Evolutionary conservation across 140 eudicot species (phyloP), one percentile per base, ranked within the genome.

Genomic region (Ambrosia hybrid): DNA sequence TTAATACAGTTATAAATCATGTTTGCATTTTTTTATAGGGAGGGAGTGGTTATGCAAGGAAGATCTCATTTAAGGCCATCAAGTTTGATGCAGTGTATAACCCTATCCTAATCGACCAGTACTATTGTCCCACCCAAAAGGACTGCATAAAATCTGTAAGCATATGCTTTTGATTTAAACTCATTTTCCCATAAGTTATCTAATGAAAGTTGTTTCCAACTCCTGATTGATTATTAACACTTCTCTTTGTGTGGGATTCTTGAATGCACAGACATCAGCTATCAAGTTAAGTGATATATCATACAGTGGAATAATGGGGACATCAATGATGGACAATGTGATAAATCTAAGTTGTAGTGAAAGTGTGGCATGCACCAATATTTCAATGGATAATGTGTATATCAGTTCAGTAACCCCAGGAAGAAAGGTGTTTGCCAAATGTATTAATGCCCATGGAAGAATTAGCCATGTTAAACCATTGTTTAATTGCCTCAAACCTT

Each of bases 101-200:
- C 53, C 93, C 96, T 0, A 80, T 89, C 56, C 62, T 82, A 51
- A 89, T 89, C 33, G 96, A 89, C 59, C 93, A 89, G 76, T 86
- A 71, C 77, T 89, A 86, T 8, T 86, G 93, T 71, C 93, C 90
- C 11, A 78, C 64, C 34, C 71, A 3, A 38, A 73, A 51, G 11
- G 52, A 73, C 59, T 84, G 90, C 83, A 49, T 51, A 75, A 78
- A 65, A 71, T 34, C 68, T 11, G 96, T 82, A 80, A 83, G 88
- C 60, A 65, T n/a, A 38, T 9, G 55, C 67, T 53, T 26, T n/a
- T 7, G 33, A 41, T 5, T 75, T 56, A 13, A n/a, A 13, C 73
- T 45, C 14, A 17, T 68, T 57, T 43, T 45, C 4, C 3, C 14
- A 66, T 55, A 30, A 67, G 17, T 60, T 60, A 66, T 30, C 21